Evolutionary conservation across 805 yeast species (phyloP).

Genomic region (Candida dendrica): DNA sequence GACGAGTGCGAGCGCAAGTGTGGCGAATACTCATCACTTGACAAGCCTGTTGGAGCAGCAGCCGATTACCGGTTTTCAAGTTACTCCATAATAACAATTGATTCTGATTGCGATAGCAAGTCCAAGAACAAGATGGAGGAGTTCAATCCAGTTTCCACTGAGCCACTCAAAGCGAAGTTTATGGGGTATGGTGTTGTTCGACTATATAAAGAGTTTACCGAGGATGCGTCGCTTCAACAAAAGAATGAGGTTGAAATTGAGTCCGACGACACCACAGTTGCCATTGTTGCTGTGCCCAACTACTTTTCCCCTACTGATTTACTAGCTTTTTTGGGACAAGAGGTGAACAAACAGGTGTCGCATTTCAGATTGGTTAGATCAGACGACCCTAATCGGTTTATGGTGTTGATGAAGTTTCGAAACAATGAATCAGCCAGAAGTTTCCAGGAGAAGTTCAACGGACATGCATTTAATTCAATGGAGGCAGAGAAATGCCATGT

Average conservation of each 20-base stretch:
- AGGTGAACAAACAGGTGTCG: constrained; percentile 44
- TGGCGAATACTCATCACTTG: background rate
- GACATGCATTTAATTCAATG: constrained; percentile 73
- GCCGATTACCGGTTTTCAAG: constrained; percentile 28
- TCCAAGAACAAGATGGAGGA: background rate
- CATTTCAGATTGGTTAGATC: constrained; percentile 71
- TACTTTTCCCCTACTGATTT: constrained; percentile 83
- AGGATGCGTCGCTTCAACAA: constrained; percentile 14
- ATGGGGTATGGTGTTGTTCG: constrained; percentile 72
- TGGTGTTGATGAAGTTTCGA: constrained; percentile 72
- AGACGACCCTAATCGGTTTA: constrained; percentile 57
- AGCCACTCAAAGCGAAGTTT: constrained; percentile 38
- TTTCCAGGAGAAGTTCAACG: constrained; percentile 63
- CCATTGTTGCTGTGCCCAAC: constrained; percentile 80
- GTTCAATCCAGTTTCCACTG: background rate
- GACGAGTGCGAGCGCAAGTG: no score
- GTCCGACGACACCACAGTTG: constrained; percentile 61
- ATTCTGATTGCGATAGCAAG: constrained; percentile 1
- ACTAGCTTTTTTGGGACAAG: constrained; percentile 71
- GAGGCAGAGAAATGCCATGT: constrained; percentile 85
- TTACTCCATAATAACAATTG: constrained; percentile 25
- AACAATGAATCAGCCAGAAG: constrained; percentile 46
- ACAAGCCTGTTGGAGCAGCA: background rate
- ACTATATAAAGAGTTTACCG: constrained; percentile 48
- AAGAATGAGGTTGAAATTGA: constrained; percentile 21